These are phyloP conservation scores for Penicillium olsonii DNA, from an alignment of 2,329 filamentous ascomycete genomes.

Conservation along the genomic window DNA sequence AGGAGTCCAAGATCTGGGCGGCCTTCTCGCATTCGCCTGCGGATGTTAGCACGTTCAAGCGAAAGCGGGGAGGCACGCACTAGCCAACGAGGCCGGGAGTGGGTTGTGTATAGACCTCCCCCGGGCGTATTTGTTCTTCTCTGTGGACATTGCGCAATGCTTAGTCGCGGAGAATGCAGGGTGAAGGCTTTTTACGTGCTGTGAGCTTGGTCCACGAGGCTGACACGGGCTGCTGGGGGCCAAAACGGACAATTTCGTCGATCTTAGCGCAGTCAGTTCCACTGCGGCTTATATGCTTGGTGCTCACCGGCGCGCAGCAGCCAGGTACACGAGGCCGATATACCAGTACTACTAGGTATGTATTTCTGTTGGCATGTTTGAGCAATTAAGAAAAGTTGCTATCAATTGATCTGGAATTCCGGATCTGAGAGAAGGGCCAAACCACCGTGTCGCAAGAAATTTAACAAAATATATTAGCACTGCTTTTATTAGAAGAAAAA, in stretches of 20 bases:
- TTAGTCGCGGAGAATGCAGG: too few relatives aligned
- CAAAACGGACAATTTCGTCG: background rate
- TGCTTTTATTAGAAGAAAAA: too few relatives aligned
- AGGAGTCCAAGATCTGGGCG: slow-evolving; percentile 87
- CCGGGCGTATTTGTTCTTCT: background rate
- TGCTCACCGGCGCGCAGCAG: too few relatives aligned
- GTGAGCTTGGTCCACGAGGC: background rate
- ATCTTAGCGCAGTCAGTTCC: background rate
- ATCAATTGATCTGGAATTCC: too few relatives aligned
- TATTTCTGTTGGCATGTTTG: too few relatives aligned
- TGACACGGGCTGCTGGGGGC: background rate
- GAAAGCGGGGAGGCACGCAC: slow-evolving; percentile 29
- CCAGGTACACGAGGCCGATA: too few relatives aligned
- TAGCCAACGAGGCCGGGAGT: slow-evolving; percentile 47
- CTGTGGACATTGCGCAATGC: background rate
- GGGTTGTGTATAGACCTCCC: slow-evolving; percentile 39
- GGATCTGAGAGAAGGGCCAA: too few relatives aligned
- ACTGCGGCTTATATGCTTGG: too few relatives aligned
- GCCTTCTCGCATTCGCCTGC: slow-evolving; percentile 94
- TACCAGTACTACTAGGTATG: too few relatives aligned
- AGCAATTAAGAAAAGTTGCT: too few relatives aligned
- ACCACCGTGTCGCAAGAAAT: too few relatives aligned
- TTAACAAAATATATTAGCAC: too few relatives aligned
- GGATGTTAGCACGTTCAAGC: slow-evolving; percentile 15
- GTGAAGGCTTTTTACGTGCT: background rate